Evolutionary conservation across 2,329 filamentous ascomycete genomes (phyloP).

Genomic region (Pyrenochaeta sp.): DNA sequence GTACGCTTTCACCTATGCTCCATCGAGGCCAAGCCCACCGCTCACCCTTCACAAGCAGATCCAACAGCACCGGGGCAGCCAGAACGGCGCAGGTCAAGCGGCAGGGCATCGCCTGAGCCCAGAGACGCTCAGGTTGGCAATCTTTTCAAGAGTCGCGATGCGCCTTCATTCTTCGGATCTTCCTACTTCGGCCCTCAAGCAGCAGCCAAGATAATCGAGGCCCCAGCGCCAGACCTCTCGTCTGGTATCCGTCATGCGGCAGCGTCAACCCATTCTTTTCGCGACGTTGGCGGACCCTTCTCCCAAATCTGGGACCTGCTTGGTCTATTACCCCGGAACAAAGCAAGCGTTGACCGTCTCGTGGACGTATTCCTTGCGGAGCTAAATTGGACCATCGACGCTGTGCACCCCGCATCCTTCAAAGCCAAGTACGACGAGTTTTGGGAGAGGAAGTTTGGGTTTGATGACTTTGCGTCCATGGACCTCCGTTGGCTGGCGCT

Average conservation of each 20-base stretch:
- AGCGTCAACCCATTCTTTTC: constrained; percentile 34
- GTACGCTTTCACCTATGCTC: background rate
- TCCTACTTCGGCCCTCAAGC: constrained; percentile 31
- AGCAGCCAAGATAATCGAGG: constrained; percentile 28
- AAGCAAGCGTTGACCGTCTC: constrained; percentile 49
- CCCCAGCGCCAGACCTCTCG: constrained; percentile 23
- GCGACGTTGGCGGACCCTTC: constrained; percentile 38
- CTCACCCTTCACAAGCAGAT: background rate
- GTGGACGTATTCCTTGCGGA: constrained; percentile 47
- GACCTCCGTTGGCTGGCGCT: constrained; percentile 55
- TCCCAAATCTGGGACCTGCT: constrained; percentile 55
- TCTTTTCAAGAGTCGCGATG: constrained; percentile 27
- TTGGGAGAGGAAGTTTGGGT: constrained; percentile 52
- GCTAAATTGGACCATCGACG: constrained; percentile 51
- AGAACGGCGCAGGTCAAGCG: constrained; percentile 1
- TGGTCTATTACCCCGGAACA: constrained; percentile 50
- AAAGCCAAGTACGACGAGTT: constrained; percentile 49
- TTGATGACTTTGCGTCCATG: constrained; percentile 52
- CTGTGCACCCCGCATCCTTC: constrained; percentile 48
- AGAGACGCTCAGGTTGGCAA: constrained; percentile 24
- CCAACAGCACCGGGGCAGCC: background rate
- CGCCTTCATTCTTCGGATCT: constrained; percentile 28
- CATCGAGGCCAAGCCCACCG: background rate
- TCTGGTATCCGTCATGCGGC: constrained; percentile 27
- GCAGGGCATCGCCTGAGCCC: constrained; percentile 6